Percentiles rank a stretch among this genome's conserved stretches.
These are phyloP conservation scores for Clarireedia hainanense DNA, from an alignment of 2,329 filamentous ascomycete genomes.

Conservation along the genomic window DNA sequence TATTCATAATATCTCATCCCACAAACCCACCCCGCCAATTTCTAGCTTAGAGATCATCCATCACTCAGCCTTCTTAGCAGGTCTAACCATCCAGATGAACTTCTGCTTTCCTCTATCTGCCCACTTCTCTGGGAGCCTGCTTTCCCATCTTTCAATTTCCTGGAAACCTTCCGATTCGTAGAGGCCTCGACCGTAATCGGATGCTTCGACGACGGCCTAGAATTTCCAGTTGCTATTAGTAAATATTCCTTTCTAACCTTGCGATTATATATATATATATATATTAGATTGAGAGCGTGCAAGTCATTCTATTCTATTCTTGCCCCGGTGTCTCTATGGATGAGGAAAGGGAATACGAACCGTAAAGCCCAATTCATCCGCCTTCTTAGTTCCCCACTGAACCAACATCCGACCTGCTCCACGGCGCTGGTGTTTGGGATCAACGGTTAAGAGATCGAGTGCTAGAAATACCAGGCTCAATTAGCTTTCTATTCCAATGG, in stretches of 20 bases:
- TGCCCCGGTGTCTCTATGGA: background rate
- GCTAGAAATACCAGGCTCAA: background rate
- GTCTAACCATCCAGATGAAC: background rate
- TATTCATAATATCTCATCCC: too few relatives aligned
- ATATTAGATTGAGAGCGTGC: too few relatives aligned
- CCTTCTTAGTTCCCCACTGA: background rate
- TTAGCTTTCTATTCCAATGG: too few relatives aligned
- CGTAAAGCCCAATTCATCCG: slow-evolving; percentile 1
- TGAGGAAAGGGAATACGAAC: background rate
- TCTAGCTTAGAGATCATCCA: background rate
- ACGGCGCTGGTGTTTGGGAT: background rate
- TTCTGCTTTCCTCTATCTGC: background rate
- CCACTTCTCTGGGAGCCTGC: background rate
- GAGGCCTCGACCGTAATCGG: background rate
- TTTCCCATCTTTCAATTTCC: background rate
- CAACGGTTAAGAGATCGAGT: background rate
- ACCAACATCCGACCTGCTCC: background rate
- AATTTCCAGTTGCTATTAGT: too few relatives aligned
- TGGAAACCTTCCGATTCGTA: slow-evolving; percentile 1
- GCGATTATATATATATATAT: too few relatives aligned
- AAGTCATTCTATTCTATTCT: too few relatives aligned
- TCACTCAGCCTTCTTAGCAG: background rate
- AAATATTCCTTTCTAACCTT: too few relatives aligned
- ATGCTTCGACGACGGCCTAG: background rate
- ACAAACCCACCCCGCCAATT: too few relatives aligned